A percentile compares a stretch with the other conserved stretches of the same genome.
Conservation (phyloP, 1,284 basidiomycete species). For the Ganoderma meredithae region DNA sequence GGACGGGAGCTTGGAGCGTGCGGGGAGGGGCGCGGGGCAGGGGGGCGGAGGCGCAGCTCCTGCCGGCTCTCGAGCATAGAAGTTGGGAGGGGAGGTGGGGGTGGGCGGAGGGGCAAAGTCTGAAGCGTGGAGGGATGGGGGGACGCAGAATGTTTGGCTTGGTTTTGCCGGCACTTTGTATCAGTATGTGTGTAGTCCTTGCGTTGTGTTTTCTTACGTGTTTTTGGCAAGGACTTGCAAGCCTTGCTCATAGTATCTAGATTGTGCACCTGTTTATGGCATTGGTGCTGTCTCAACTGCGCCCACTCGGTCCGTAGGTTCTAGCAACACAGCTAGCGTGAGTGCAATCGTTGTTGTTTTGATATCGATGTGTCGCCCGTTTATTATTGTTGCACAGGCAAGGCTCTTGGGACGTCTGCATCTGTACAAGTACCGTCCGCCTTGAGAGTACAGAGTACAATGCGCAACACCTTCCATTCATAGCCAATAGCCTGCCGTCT, state of each 20-base stretch:
- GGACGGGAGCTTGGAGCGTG: conserved; percentile 82
- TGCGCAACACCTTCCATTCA: too few species aligned
- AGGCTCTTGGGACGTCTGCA: too few species aligned
- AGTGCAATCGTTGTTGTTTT: too few species aligned
- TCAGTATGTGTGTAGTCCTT: background rate
- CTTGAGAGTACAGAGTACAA: too few species aligned
- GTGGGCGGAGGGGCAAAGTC: too few species aligned
- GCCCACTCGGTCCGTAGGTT: background rate
- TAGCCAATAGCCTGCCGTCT: too few species aligned
- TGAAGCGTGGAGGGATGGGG: background rate
- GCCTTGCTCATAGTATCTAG: background rate
- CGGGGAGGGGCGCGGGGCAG: conserved; percentile 31
- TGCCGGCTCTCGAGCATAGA: background rate
- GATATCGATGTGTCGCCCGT: too few species aligned
- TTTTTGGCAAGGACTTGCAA: background rate
- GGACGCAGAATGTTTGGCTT: background rate
- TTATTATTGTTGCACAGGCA: background rate
- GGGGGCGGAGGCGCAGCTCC: background rate
- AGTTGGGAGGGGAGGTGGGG: too few species aligned
- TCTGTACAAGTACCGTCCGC: too few species aligned
- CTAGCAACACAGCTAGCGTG: background rate
- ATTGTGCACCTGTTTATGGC: background rate
- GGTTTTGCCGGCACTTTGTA: background rate
- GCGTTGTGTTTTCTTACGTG: background rate
- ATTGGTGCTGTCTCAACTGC: background rate